Percentiles rank a stretch among this genome's conserved stretches.
Conservation (phyloP, 495 filamentous ascomycete species). For the Aspergillus wentii region DNA sequence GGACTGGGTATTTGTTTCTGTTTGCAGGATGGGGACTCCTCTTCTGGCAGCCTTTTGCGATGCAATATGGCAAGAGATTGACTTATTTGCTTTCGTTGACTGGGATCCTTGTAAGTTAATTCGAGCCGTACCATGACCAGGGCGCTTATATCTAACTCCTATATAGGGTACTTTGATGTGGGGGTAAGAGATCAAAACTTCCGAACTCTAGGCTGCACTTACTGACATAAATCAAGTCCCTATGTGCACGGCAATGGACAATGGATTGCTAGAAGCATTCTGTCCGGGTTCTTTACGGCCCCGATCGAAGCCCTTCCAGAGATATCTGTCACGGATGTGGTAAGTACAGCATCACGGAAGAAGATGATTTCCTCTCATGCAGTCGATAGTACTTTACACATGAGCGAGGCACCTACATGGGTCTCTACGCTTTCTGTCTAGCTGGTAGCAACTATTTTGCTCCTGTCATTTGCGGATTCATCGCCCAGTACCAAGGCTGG, state of each 20-base stretch:
- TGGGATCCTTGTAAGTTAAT: conserved; percentile 43
- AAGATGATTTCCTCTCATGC: conserved; percentile 6
- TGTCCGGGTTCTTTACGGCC: conserved; percentile 61
- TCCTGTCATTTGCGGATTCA: conserved; percentile 63
- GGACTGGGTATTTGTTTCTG: conserved; percentile 62
- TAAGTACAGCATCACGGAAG: conserved; percentile 10
- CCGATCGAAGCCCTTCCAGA: conserved; percentile 62
- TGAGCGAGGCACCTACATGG: conserved; percentile 61
- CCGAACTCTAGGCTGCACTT: background rate
- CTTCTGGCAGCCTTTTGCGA: conserved; percentile 65
- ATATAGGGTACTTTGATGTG: conserved; percentile 30
- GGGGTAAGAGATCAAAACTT: conserved; percentile 26
- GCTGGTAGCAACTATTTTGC: conserved; percentile 63
- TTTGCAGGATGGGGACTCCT: conserved; percentile 59
- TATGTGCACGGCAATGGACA: conserved; percentile 47
- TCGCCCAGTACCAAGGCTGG: conserved; percentile 59
- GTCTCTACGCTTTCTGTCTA: conserved; percentile 57
- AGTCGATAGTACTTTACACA: conserved; percentile 56
- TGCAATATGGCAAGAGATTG: conserved; percentile 63
- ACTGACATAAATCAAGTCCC: conserved; percentile 19
- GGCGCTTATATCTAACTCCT: background rate
- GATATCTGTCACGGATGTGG: conserved; percentile 57
- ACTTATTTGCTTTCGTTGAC: conserved; percentile 55
- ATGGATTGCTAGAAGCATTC: conserved; percentile 59
- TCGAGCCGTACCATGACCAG: background rate